Percentiles rank a stretch among this genome's conserved stretches.
Conservation (phyloP, 2,329 filamentous ascomycete genomes). For the Plenodomus biglobosus region DNA sequence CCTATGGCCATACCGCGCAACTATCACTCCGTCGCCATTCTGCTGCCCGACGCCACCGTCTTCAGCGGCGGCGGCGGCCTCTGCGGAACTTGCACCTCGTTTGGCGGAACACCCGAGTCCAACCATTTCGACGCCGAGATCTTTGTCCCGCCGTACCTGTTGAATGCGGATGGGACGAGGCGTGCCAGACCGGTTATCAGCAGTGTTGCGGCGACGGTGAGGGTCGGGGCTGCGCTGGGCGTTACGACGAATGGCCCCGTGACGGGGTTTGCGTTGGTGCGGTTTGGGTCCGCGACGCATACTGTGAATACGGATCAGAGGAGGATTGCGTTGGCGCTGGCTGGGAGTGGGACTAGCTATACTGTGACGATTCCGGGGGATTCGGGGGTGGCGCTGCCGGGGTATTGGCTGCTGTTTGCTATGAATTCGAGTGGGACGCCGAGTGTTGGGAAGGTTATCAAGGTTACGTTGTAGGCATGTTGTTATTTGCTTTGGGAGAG, state of each 20-base stretch:
- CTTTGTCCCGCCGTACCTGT: slow-evolving; percentile 59
- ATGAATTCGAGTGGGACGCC: slow-evolving; percentile 51
- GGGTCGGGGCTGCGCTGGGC: slow-evolving; percentile 32
- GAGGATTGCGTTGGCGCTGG: slow-evolving; percentile 49
- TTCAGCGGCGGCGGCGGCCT: slow-evolving; percentile 41
- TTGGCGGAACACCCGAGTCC: slow-evolving; percentile 16
- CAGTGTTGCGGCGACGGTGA: slow-evolving; percentile 32
- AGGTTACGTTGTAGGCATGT: slow-evolving; percentile 17
- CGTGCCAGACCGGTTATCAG: slow-evolving; percentile 50
- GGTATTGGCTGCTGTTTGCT: slow-evolving; percentile 59
- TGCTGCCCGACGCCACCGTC: slow-evolving; percentile 32
- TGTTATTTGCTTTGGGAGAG: not conserved
- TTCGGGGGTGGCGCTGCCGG: slow-evolving; percentile 54
- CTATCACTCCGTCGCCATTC: slow-evolving; percentile 34
- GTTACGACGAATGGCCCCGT: slow-evolving; percentile 35
- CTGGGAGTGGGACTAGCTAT: slow-evolving; percentile 42
- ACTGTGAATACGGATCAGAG: slow-evolving; percentile 62
- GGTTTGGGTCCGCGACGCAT: slow-evolving; percentile 56
- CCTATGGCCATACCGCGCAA: slow-evolving; percentile 24
- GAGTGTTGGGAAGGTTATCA: slow-evolving; percentile 50
- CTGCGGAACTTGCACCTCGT: slow-evolving; percentile 46
- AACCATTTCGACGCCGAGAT: slow-evolving; percentile 61
- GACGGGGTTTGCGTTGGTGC: slow-evolving; percentile 49
- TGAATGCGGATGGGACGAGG: slow-evolving; percentile 48
- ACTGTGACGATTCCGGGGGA: slow-evolving; percentile 51